A percentile compares a stretch with the other conserved stretches of the same genome.
These are phyloP conservation scores for Ophiostoma tasmaniense DNA, from an alignment of 2,329 filamentous ascomycete species.

Conservation along the genomic window DNA sequence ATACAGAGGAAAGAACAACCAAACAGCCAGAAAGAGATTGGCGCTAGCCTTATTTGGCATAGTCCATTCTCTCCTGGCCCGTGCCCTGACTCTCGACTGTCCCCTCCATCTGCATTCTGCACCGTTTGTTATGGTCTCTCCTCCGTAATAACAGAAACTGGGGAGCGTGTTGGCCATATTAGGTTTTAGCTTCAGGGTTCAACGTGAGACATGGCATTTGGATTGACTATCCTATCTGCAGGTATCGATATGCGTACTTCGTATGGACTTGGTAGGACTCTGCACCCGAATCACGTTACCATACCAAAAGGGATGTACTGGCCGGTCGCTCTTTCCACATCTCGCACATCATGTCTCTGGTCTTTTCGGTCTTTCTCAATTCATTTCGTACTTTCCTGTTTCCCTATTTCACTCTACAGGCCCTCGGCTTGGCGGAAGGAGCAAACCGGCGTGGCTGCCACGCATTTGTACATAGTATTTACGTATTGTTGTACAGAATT, in stretches of 20 bases:
- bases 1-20: slow-evolving; percentile 16
- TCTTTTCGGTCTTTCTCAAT: too few relatives aligned
- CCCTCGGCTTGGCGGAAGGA: slow-evolving; percentile 4
- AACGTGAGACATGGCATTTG: not conserved
- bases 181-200: slow-evolving; percentile 2
- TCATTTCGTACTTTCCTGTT: too few relatives aligned
- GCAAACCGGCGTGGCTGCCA: not conserved
- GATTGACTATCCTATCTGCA: not conserved
- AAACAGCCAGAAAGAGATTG: slow-evolving; percentile 16
- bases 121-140: not conserved
- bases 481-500: not conserved
- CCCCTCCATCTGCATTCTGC: slow-evolving; percentile 14
- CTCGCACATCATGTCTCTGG: not conserved
- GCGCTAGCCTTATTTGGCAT: slow-evolving; percentile 17
- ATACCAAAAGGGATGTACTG: not conserved
- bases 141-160: not conserved
- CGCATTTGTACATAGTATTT: not conserved
- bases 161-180: not conserved
- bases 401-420: not conserved
- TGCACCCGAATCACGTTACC: not conserved
- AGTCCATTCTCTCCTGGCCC: slow-evolving; percentile 18
- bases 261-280: too few relatives aligned
- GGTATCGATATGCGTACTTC: not conserved
- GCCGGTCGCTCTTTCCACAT: not conserved
- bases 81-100: slow-evolving; percentile 16